A percentile compares a stretch with the other conserved stretches of the same genome.
Evolutionary conservation across 495 filamentous ascomycete species (phyloP).

Genomic region (Penicillium bialowiezense): DNA sequence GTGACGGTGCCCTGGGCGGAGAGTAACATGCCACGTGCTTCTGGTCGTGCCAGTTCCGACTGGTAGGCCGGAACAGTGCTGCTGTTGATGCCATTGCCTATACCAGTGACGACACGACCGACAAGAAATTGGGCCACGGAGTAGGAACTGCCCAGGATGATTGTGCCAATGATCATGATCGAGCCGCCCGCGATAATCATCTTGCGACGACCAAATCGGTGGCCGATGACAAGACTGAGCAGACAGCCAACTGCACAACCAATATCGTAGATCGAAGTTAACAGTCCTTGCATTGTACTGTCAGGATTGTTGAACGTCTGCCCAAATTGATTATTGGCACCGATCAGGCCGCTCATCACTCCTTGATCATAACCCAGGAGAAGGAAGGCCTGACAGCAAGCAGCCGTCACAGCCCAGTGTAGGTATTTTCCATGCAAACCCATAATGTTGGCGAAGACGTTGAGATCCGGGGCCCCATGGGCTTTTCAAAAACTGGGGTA

Average conservation of each 20-base stretch:
- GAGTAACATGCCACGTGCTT: conserved; percentile 59
- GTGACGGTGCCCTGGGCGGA: conserved; percentile 45
- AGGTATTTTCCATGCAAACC: conserved; percentile 15
- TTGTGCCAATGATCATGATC: conserved; percentile 41
- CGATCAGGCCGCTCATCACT: conserved; percentile 37
- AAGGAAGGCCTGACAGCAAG: conserved; percentile 35
- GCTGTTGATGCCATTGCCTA: conserved; percentile 51
- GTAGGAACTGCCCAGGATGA: conserved; percentile 46
- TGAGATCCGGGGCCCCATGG: conserved; percentile 5
- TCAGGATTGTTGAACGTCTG: conserved; percentile 38
- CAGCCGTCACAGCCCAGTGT: conserved; percentile 24
- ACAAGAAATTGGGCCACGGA: conserved; percentile 47
- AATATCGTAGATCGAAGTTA: conserved; percentile 47
- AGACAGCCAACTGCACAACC: conserved; percentile 46
- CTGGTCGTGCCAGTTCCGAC: conserved; percentile 49
- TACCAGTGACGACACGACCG: conserved; percentile 46
- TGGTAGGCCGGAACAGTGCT: conserved; percentile 53
- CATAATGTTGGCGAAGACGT: conserved; percentile 6
- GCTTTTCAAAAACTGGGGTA: background rate
- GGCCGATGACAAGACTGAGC: conserved; percentile 38
- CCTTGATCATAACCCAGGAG: conserved; percentile 40
- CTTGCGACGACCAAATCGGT: conserved; percentile 38
- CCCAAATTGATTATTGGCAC: conserved; percentile 38
- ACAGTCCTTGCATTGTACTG: conserved; percentile 39
- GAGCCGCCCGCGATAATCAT: conserved; percentile 41